A percentile compares a stretch with the other conserved stretches of the same genome.
These are phyloP conservation scores for Leccinellum albellum DNA, from an alignment of 768 basidiomycete species.

Conservation along the genomic window DNA sequence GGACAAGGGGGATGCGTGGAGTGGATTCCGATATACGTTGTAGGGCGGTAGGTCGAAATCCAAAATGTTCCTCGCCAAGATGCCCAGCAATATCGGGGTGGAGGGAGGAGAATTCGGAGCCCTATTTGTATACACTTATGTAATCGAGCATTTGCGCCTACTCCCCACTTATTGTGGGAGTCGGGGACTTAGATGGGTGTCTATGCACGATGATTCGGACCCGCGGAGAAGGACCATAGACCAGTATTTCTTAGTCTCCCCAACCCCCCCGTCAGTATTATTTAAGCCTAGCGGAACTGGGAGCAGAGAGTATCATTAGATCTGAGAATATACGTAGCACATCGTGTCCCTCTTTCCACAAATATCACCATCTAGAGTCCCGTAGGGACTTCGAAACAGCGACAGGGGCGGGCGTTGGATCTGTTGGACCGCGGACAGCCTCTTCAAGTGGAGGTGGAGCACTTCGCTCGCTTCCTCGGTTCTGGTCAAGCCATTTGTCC, in stretches of 20 bases:
- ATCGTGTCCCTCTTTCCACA: slow-evolving; percentile 1
- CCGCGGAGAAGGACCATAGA: background rate
- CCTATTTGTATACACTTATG: too few species aligned
- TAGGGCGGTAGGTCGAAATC: slow-evolving; percentile 23
- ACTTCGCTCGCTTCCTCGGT: slow-evolving; percentile 54
- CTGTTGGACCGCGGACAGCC: slow-evolving; percentile 33
- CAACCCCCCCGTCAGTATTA: too few species aligned
- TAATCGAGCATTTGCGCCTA: too few species aligned
- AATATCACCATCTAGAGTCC: slow-evolving; percentile 20
- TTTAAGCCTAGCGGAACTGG: slow-evolving; percentile 39
- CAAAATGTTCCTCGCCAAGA: too few species aligned
- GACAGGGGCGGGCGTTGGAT: slow-evolving; percentile 47
- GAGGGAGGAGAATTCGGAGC: too few species aligned
- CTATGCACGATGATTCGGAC: background rate
- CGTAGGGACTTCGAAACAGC: slow-evolving; percentile 41
- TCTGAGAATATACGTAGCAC: slow-evolving; percentile 8
- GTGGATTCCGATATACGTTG: slow-evolving; percentile 67
- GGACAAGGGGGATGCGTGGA: slow-evolving; percentile 69
- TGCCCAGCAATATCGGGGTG: too few species aligned
- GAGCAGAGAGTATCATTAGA: slow-evolving; percentile 35
- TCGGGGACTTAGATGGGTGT: background rate
- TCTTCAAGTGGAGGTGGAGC: slow-evolving; percentile 65
- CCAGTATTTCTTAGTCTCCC: background rate
- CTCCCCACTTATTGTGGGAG: too few species aligned
- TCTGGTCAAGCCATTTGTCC: slow-evolving; percentile 95